These are phyloP conservation scores for Eimeria necatrix DNA, from an alignment of 169 alveolate species.

Conservation along the genomic window DNA sequence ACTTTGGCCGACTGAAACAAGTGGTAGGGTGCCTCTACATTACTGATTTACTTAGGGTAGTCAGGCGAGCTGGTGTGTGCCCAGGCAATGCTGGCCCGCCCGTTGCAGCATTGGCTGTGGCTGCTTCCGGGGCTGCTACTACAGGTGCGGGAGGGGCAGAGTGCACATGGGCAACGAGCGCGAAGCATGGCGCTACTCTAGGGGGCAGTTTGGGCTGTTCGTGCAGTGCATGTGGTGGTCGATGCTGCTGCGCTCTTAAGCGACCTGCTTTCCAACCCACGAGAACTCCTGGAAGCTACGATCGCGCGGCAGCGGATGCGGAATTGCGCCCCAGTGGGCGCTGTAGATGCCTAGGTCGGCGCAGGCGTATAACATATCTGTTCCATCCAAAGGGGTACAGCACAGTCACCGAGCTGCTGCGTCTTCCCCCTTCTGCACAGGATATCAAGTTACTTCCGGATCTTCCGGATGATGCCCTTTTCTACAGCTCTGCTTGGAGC, in stretches of 20 bases:
- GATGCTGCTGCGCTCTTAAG: slow-evolving; percentile 43
- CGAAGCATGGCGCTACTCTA: background rate
- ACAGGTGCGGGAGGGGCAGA: background rate
- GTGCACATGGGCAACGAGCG: background rate
- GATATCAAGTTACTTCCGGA: slow-evolving; percentile 72
- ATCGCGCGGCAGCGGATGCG: slow-evolving; percentile 22
- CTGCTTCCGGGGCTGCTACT: slow-evolving; percentile 42
- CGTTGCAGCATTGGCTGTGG: slow-evolving; percentile 40
- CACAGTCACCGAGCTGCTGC: slow-evolving; percentile 39
- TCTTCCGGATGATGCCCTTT: slow-evolving; percentile 64
- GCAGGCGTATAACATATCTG: slow-evolving; percentile 31
- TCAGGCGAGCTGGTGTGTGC: slow-evolving; percentile 37
- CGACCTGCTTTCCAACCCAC: slow-evolving; percentile 26
- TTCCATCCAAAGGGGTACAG: slow-evolving; percentile 50
- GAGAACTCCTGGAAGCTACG: background rate
- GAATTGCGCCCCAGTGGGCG: background rate
- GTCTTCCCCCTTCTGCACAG: slow-evolving; percentile 34
- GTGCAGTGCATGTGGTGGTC: slow-evolving; percentile 56
- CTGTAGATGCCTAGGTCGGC: slow-evolving; percentile 58
- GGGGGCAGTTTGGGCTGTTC: background rate
- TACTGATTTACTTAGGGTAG: slow-evolving; percentile 31
- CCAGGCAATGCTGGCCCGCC: slow-evolving; percentile 42
- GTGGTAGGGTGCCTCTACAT: slow-evolving; percentile 59
- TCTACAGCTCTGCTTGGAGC: background rate
- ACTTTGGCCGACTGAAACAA: slow-evolving; percentile 35